These are phyloP conservation scores for Perilla frutescens DNA, from an alignment of 257 asterid species.

Conservation along the genomic window DNA sequence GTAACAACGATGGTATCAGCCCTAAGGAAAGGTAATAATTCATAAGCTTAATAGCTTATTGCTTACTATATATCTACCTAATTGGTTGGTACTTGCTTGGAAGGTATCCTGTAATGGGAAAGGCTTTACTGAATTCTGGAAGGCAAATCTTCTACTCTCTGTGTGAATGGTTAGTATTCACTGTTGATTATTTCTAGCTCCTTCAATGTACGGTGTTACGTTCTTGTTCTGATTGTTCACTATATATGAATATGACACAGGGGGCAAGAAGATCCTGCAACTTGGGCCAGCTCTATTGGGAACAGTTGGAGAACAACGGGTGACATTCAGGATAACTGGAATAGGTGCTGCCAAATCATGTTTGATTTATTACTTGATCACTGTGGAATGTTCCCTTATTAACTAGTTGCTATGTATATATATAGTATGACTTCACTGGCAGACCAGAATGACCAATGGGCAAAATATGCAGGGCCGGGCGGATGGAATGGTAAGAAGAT, in stretches of 20 bases:
- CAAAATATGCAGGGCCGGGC: slow-evolving; percentile 85
- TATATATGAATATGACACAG: slow-evolving; percentile 34
- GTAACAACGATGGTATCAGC: slow-evolving; percentile 58
- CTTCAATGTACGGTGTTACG: not conserved
- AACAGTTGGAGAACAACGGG: slow-evolving; percentile 99
- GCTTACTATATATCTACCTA: not conserved
- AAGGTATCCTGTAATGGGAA: slow-evolving; percentile 80
- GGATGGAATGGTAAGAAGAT: slow-evolving; percentile 86
- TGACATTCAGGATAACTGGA: slow-evolving; percentile 81
- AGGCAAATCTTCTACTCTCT: slow-evolving; percentile 83
- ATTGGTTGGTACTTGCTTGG: slow-evolving; percentile 5
- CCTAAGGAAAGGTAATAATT: slow-evolving; percentile 59
- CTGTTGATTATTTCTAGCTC: too few relatives aligned
- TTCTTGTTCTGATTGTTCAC: too few relatives aligned
- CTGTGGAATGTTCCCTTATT: slow-evolving; percentile 6
- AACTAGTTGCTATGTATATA: slow-evolving; percentile 12
- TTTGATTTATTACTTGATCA: not conserved
- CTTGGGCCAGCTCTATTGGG: slow-evolving; percentile 82
- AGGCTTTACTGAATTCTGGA: slow-evolving; percentile 84
- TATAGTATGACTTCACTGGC: slow-evolving; percentile 82
- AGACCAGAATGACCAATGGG: slow-evolving; percentile 88
- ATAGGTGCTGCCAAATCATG: slow-evolving; percentile 51
- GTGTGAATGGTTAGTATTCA: slow-evolving; percentile 83
- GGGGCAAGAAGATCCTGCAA: slow-evolving; percentile 95
- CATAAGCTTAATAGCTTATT: too few relatives aligned